A percentile compares a stretch with the other conserved stretches of the same genome.
phyloP scores from a whole-genome alignment of 177 flowering plant genomes.

The Tripterygium wilfordii region DNA sequence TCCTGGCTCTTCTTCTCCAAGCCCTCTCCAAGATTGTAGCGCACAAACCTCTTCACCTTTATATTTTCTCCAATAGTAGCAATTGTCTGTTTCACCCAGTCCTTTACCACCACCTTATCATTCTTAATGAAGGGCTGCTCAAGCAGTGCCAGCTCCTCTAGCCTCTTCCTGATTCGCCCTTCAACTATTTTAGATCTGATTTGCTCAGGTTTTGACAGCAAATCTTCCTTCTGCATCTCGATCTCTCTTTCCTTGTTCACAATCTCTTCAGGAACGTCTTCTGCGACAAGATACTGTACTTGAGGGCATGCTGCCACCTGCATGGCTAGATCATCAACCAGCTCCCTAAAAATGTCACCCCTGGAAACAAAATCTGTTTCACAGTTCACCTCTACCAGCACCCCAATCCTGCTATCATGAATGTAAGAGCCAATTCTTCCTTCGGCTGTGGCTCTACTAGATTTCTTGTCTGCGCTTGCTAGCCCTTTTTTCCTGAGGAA shows the following conservation, averaged over 20 bases:
- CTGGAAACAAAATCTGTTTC: conserved; percentile 99
- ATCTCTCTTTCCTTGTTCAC: conserved; percentile 84
- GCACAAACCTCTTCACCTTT: conserved; percentile 80
- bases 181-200: conserved; percentile 82
- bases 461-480: conserved; percentile 97
- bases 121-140: conserved; percentile 93
- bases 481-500: conserved; percentile 93
- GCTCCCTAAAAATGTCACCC: conserved; percentile 91
- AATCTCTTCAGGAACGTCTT: conserved; percentile 70
- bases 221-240: conserved; percentile 97
- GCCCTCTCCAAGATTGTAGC: conserved; percentile 95
- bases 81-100: conserved; percentile 83
- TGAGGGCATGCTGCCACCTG: conserved; percentile 99
- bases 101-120: conserved; percentile 80
- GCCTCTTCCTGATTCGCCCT: conserved; percentile 83
- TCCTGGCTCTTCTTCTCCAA: conserved; percentile 91
- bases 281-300: conserved; percentile 67
- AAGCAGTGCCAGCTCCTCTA: conserved; percentile 83
- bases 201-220: conserved; percentile 87
- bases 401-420: conserved; percentile 87
- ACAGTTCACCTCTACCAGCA: conserved; percentile 90
- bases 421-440: conserved; percentile 95
- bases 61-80: conserved; percentile 95
- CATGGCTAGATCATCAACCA: conserved; percentile 98
- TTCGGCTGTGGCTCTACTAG: conserved; percentile 87